phyloP scores from a whole-genome alignment of 805 yeast genomes.

The Candida railenensis region DNA sequence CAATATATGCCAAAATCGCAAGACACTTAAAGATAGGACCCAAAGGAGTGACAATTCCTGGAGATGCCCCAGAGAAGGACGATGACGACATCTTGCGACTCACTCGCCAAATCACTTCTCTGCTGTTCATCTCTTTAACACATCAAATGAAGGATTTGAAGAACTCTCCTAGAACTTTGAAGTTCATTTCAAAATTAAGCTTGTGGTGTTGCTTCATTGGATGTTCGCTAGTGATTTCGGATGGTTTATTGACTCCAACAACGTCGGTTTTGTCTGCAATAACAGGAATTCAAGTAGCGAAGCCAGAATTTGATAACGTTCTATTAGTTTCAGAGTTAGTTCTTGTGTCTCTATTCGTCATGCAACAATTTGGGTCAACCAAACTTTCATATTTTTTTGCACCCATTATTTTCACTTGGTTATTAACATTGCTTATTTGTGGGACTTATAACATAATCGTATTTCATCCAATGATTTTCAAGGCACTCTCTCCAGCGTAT shows the following conservation, averaged over 20 bases:
- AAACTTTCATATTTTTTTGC: slow-evolving; percentile 50
- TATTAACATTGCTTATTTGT: slow-evolving; percentile 39
- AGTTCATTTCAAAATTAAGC: slow-evolving; percentile 29
- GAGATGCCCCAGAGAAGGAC: slow-evolving; percentile 23
- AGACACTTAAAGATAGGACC: slow-evolving; percentile 47
- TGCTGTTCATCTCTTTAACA: slow-evolving; percentile 19
- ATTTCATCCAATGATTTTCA: slow-evolving; percentile 44
- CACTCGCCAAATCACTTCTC: slow-evolving; percentile 38
- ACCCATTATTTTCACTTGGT: slow-evolving; percentile 55
- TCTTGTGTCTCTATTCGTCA: slow-evolving; percentile 41
- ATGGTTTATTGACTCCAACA: slow-evolving; percentile 63
- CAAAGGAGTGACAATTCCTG: slow-evolving; percentile 44
- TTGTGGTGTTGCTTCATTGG: slow-evolving; percentile 49
- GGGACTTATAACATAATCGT: slow-evolving; percentile 47
- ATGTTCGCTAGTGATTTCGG: slow-evolving; percentile 56
- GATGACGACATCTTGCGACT: slow-evolving; percentile 22
- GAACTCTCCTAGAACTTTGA: slow-evolving; percentile 23
- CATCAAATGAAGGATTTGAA: slow-evolving; percentile 16
- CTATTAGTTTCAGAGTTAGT: slow-evolving; percentile 51
- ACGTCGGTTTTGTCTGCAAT: slow-evolving; percentile 60
- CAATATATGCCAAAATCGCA: slow-evolving; percentile 60
- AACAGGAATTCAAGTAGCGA: slow-evolving; percentile 56
- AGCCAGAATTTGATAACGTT: slow-evolving; percentile 43
- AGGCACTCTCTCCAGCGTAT: slow-evolving; percentile 49
- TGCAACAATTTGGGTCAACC: slow-evolving; percentile 52